A percentile compares a stretch with the other conserved stretches of the same genome.
phyloP scores from a whole-genome alignment of 2,329 filamentous ascomycete species.

The Exophiala lecanii-corni region DNA sequence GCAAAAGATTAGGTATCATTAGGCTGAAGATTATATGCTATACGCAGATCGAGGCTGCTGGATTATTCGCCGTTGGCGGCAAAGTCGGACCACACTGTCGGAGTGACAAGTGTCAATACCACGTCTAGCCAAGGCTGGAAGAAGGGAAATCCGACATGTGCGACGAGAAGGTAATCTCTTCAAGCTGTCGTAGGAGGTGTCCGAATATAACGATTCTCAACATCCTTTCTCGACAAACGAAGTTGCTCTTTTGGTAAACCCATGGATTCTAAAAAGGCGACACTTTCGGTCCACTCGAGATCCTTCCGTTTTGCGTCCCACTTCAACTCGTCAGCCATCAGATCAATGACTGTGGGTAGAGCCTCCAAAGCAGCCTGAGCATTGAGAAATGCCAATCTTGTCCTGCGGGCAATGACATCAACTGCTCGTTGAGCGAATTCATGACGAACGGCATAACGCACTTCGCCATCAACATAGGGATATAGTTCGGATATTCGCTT shows the following conservation, averaged over 20 bases:
- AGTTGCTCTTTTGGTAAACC: slow-evolving; percentile 56
- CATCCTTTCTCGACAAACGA: slow-evolving; percentile 52
- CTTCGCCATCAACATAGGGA: slow-evolving; percentile 87
- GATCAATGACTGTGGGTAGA: slow-evolving; percentile 77
- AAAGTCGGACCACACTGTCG: neutral
- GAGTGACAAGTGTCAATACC: neutral
- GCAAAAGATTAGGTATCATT: neutral
- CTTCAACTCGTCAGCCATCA: slow-evolving; percentile 78
- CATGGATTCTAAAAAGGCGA: slow-evolving; percentile 58
- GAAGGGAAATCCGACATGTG: no score
- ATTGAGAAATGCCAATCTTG: slow-evolving; percentile 82
- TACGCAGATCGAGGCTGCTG: no score
- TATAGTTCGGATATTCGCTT: slow-evolving; percentile 75
- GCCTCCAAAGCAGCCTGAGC: slow-evolving; percentile 85
- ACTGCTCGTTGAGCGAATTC: slow-evolving; percentile 90
- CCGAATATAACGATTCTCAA: slow-evolving; percentile 39
- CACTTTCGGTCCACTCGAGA: slow-evolving; percentile 70
- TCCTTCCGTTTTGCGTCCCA: slow-evolving; percentile 73
- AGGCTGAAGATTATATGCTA: no score
- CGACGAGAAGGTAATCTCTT: no score
- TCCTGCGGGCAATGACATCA: slow-evolving; percentile 80
- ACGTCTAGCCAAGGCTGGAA: no score
- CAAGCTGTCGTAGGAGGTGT: no score
- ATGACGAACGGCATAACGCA: slow-evolving; percentile 79
- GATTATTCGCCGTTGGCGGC: no score